Conservation (phyloP, 2,329 filamentous ascomycete genomes). For the Paraphaeosphaeria minitans region DNA sequence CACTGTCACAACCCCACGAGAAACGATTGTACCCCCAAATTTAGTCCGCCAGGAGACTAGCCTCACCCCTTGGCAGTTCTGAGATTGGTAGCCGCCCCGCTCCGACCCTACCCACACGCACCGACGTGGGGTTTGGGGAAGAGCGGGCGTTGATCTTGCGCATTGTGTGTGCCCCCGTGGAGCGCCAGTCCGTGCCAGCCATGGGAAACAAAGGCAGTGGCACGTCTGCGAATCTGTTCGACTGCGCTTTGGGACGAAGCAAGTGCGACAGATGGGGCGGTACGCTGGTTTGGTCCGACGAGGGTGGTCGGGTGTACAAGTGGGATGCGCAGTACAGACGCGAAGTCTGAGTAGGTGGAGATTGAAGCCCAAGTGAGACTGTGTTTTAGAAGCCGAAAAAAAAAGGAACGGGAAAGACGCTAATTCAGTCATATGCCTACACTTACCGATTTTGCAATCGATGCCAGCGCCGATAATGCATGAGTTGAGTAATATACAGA, state of each 20-base stretch:
- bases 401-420: background rate
- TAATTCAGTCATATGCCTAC: background rate
- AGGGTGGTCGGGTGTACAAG: no score
- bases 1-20: background rate
- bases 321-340: background rate
- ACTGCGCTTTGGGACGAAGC: slow-evolving; percentile 29
- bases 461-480: slow-evolving; percentile 19
- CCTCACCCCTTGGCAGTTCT: slow-evolving; percentile 42
- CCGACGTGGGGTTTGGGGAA: background rate
- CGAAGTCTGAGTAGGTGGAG: background rate
- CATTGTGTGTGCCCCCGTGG: slow-evolving; percentile 13
- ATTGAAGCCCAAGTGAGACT: background rate
- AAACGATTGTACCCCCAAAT: slow-evolving; percentile 34
- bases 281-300: background rate
- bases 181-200: slow-evolving; percentile 30
- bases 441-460: slow-evolving; percentile 11
- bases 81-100: slow-evolving; percentile 33
- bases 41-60: slow-evolving; percentile 44
- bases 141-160: slow-evolving; percentile 33
- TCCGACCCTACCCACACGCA: background rate
- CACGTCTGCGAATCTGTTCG: slow-evolving; percentile 39
- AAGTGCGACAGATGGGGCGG: slow-evolving; percentile 10
- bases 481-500: slow-evolving; percentile 29
- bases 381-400: slow-evolving; percentile 11
- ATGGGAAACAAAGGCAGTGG: slow-evolving; percentile 25